A percentile compares a stretch with the other conserved stretches of the same genome.
phyloP scores from a whole-genome alignment of 2,329 filamentous ascomycete species.

The Aspergillus bombycis region DNA sequence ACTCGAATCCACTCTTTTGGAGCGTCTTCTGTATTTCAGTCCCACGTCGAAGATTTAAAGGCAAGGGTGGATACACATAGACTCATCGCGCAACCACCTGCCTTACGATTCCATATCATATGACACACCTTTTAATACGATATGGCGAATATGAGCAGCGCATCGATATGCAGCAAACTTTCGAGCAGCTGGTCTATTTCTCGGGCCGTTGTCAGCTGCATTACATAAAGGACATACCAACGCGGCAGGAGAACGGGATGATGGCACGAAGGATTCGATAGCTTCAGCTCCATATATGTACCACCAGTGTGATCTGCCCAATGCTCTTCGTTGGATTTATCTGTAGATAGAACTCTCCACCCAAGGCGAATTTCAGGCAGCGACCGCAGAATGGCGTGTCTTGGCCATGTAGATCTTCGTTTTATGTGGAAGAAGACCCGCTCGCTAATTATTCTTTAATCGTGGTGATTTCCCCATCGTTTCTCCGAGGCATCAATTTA shows the following conservation, averaged over 20 bases:
- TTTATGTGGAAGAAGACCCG: neutral
- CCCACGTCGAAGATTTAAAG: neutral
- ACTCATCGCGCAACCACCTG: neutral
- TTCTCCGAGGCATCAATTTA: neutral
- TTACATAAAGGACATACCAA: neutral
- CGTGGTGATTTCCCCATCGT: neutral
- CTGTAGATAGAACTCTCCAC: neutral
- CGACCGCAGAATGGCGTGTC: neutral
- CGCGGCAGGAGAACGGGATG: neutral
- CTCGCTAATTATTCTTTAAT: neutral
- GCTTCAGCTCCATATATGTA: neutral
- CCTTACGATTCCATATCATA: neutral
- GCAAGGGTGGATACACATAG: neutral
- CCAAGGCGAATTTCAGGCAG: neutral
- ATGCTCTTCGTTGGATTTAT: neutral
- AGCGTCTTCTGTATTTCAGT: neutral
- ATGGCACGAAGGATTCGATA: constrained; percentile 2
- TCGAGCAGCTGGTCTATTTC: neutral
- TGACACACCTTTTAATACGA: neutral
- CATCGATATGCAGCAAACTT: neutral
- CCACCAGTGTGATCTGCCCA: neutral
- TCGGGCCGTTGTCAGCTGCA: neutral
- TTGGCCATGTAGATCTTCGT: neutral
- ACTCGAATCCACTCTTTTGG: neutral
- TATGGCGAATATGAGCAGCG: neutral